phyloP scores from a whole-genome alignment of 768 basidiomycete species.

The Chalciporus chontae region DNA sequence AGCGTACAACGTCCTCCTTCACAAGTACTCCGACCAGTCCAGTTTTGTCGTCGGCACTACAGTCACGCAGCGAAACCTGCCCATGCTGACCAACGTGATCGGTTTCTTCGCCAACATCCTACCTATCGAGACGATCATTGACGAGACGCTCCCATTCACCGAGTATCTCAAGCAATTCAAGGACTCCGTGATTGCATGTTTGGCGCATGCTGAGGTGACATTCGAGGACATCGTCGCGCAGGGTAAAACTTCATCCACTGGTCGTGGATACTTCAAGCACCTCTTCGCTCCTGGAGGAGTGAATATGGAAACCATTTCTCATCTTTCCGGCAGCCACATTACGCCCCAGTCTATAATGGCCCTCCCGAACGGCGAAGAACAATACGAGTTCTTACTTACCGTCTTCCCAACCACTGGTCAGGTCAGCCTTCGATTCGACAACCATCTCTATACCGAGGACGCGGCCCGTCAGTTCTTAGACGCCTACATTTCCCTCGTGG shows the following conservation, averaged over 20 bases:
- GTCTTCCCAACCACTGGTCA: slow-evolving; percentile 25
- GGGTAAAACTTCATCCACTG: slow-evolving; percentile 21
- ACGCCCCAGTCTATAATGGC: slow-evolving; percentile 15
- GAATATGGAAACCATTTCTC: slow-evolving; percentile 25
- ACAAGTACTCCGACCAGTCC: slow-evolving; percentile 31
- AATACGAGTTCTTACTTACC: slow-evolving; percentile 22
- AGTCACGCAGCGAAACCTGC: slow-evolving; percentile 29
- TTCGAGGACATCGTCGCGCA: slow-evolving; percentile 29
- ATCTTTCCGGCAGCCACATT: slow-evolving; percentile 17
- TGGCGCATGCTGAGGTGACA: slow-evolving; percentile 28
- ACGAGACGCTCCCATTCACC: slow-evolving; percentile 22
- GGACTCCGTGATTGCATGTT: slow-evolving; percentile 17
- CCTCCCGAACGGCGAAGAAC: slow-evolving; percentile 29
- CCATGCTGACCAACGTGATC: slow-evolving; percentile 24
- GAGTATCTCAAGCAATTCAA: slow-evolving; percentile 26
- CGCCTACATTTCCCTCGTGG: slow-evolving; percentile 28
- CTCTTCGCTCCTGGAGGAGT: slow-evolving; percentile 29
- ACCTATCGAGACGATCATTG: slow-evolving; percentile 26
- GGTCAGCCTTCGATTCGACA: slow-evolving; percentile 26
- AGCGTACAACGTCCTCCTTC: slow-evolving; percentile 30
- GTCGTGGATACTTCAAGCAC: slow-evolving; percentile 31
- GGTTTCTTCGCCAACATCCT: slow-evolving; percentile 32
- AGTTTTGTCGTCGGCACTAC: slow-evolving; percentile 29
- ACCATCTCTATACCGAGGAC: slow-evolving; percentile 26
- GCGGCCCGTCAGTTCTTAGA: slow-evolving; percentile 30